phyloP scores from a whole-genome alignment of 2,329 filamentous ascomycete species.

The Chrysoporthe deuterocubensis region DNA sequence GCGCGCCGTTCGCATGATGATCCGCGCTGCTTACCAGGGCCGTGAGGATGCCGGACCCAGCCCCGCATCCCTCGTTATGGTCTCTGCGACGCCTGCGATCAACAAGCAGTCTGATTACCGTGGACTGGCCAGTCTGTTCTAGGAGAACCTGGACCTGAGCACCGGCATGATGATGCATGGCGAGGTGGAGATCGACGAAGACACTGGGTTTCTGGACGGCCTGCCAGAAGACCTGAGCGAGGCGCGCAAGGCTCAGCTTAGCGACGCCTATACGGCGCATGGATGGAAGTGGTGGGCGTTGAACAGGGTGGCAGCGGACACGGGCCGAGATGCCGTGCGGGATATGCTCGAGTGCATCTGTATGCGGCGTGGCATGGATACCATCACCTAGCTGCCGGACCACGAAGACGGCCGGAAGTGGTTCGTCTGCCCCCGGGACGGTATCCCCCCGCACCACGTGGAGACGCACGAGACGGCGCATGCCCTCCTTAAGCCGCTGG shows the following conservation, averaged over 20 bases:
- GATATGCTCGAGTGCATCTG: neutral
- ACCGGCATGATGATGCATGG: too few relatives aligned
- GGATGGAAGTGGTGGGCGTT: neutral
- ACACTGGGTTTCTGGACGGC: too few relatives aligned
- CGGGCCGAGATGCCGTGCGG: neutral
- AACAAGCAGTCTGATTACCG: neutral
- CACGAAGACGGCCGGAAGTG: neutral
- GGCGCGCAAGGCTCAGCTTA: too few relatives aligned
- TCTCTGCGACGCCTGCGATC: neutral
- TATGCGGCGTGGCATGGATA: neutral
- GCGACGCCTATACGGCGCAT: too few relatives aligned
- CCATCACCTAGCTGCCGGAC: neutral
- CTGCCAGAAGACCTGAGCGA: too few relatives aligned
- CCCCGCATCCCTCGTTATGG: neutral
- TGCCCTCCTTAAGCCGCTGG: neutral
- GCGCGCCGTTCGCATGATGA: neutral
- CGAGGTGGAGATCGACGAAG: too few relatives aligned
- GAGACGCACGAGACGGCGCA: neutral
- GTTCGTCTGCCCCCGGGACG: neutral
- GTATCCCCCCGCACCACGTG: neutral
- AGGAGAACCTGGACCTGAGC: neutral
- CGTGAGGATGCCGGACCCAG: neutral
- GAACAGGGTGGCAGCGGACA: too few relatives aligned
- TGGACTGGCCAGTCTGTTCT: neutral
- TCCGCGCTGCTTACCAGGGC: neutral